A percentile compares a stretch with the other conserved stretches of the same genome.
These are phyloP conservation scores for Solanum tacnaense DNA, from an alignment of 257 asterid genomes.

Conservation along the genomic window DNA sequence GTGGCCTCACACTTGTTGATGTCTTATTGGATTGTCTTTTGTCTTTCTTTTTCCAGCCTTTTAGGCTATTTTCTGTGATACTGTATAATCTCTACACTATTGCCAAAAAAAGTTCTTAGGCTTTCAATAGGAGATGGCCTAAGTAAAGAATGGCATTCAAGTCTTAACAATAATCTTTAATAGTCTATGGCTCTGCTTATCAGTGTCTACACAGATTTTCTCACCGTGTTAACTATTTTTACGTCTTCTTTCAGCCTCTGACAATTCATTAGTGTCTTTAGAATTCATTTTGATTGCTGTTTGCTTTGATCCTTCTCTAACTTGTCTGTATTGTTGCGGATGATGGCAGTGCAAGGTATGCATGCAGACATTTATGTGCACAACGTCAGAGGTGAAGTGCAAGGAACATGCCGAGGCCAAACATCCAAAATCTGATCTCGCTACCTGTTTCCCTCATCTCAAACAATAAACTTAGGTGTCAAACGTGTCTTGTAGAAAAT, in stretches of 20 bases:
- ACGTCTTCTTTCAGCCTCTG: not conserved
- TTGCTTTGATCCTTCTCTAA: not conserved
- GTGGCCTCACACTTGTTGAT: not conserved
- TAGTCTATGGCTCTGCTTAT: not conserved
- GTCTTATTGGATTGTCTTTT: not conserved
- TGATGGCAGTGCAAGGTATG: conserved; percentile 70
- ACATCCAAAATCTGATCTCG: conserved; percentile 67
- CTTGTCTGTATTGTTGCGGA: not conserved
- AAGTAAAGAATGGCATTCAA: not conserved
- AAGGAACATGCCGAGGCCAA: conserved; percentile 89
- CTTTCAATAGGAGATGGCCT: not conserved
- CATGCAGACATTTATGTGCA: conserved; percentile 90
- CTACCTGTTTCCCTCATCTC: conserved; percentile 69
- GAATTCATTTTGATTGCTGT: not conserved
- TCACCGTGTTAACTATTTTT: not conserved
- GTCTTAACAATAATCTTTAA: not conserved
- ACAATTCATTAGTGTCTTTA: not conserved
- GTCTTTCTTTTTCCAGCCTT: not conserved
- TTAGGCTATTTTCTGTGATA: not conserved
- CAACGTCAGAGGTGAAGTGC: conserved; percentile 91
- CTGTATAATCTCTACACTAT: not conserved
- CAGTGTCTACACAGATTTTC: not conserved
- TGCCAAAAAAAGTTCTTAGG: not conserved
- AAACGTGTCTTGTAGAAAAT: not conserved
- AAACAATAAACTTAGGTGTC: conserved; percentile 23